A percentile compares a stretch with the other conserved stretches of the same genome.
These are phyloP conservation scores for Globisporangium okanoganense DNA, from an alignment of 352 stramenopile genomes.

Conservation along the genomic window DNA sequence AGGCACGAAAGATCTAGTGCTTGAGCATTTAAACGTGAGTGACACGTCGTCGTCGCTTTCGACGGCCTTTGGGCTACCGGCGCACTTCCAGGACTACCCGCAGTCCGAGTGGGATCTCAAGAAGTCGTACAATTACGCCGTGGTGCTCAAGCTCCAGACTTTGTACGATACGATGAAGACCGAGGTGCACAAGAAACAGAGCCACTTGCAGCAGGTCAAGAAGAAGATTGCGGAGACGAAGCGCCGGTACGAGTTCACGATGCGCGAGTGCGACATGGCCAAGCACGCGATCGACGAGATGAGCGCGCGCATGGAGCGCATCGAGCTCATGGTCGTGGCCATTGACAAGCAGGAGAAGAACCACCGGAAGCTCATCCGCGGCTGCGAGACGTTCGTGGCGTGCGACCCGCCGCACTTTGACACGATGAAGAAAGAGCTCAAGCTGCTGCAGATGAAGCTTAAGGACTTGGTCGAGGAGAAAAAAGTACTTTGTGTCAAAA, in stretches of 20 bases:
- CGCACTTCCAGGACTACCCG: constrained; percentile 76
- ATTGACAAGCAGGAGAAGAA: constrained; percentile 75
- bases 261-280: constrained; percentile 78
- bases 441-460: constrained; percentile 64
- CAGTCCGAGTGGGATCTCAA: constrained; percentile 77
- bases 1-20: constrained; percentile 21
- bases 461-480: constrained; percentile 68
- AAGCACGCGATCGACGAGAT: constrained; percentile 75
- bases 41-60: constrained; percentile 23
- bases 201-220: constrained; percentile 51
- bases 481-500: constrained; percentile 61
- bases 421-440: constrained; percentile 61
- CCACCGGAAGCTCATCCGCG: constrained; percentile 60
- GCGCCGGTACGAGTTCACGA: constrained; percentile 53
- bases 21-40: constrained; percentile 15
- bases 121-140: constrained; percentile 73
- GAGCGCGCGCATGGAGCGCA: constrained; percentile 56
- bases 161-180: constrained; percentile 60
- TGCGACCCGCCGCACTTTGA: constrained; percentile 61
- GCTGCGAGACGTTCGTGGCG: constrained; percentile 59
- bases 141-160: constrained; percentile 75
- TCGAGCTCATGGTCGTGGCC: constrained; percentile 53
- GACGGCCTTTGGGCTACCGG: constrained; percentile 56
- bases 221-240: constrained; percentile 62
- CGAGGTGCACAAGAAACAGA: constrained; percentile 61